Evolutionary conservation across 345 rosid species (phyloP), one percentile per base, ranked within the genome.

Genomic region (Ricinus communis): DNA sequence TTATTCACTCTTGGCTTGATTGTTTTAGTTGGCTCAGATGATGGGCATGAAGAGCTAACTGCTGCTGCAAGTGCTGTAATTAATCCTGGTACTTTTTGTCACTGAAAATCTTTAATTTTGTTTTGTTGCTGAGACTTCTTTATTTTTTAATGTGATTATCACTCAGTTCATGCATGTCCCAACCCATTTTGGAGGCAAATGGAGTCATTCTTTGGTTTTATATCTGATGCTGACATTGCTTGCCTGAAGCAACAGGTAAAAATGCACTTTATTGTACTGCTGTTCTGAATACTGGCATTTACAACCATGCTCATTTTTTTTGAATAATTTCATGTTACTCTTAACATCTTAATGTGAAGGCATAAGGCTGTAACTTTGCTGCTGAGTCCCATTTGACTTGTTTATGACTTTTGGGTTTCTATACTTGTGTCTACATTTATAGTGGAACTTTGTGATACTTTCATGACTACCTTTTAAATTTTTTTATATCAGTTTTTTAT

Each of bases 1-100:
- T 62, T 71, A 30, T 73, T 76, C 50, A 66, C 50, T 72, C 74
- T 72, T 78, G 74, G 70, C 77, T 79, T 62, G 45, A 40, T 77
- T 76, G 58, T 81, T 68, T 69, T 84, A 87, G 92, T 86, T 51
- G 93, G 86, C 74, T 90, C 92, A 52, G 96, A 87, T 71, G 85
- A 88, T 83, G 97, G 93, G 41, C 88, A 82, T 71, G 93, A 89
- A 81, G 96, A 93, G 85, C 84, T 91, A 69, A 72, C 85, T 78
- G 87, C 96, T 72, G 96, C 98, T 77, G 96, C 87, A 58, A 89
- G 85, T 71, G 83, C 92, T 76, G 91, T 83, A 59, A 71, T 89
- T 66, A 87, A 82, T 78, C 79, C 88, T 70, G 90, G 99, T 94
- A 82, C 12, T 36, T 19, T 60, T 63, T 45, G 19, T 71, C 50